Base-by-base conservation (phyloP, 2,329 filamentous ascomycete species). In the Xylariaceae sp. region DNA sequence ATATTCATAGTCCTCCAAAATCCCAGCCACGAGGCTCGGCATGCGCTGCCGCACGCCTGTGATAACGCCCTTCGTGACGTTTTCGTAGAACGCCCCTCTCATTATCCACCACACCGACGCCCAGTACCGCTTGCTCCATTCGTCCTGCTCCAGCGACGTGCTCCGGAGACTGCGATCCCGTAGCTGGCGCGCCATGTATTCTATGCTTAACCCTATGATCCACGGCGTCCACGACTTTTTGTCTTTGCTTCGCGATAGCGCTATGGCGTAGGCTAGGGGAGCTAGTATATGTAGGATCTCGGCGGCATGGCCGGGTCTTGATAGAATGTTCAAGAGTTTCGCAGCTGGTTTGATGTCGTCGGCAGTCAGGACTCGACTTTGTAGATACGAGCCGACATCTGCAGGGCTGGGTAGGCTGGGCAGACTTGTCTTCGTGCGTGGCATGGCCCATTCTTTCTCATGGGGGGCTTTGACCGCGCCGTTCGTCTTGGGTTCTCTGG, bases 341-440 rank as follows among this genome's bases (percentile, higher is more conserved):
- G 87, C 86, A 0, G 94, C 89, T 0, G 92, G 89, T 70, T 96
- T 96, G 75, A 99, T 94, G 68, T 97, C 94, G 72, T 99, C 94
- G 8, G 94, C 90, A 0, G 91, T 96, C 43, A 99, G 79, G 12
- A 97, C 92, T 61, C 95, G 92, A 32, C 87, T 86, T 19, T 95
- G 83, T 4, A 99, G 81, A 70, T 95, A 99, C 42, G 83, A 84
- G 47, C 89, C 89, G 55, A 96, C 92, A 63, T 96, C 89, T 48
- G 85, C 81, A 1, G 87, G 81, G 53, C 87, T 85, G 0, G 94
- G 94, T 13, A 99, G 77, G 42, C 84, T 87, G 1, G 94, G 92
- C 44, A 99, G 80, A 21, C 84, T 88, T 63, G 95, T 80, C 36
- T 91, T 90, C 0, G 94, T 99, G 54, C 94, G 80, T n/a, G 92